Base-by-base conservation (phyloP, 192 early-diverging fungal genomes). In the Allomyces macrogynus region DNA sequence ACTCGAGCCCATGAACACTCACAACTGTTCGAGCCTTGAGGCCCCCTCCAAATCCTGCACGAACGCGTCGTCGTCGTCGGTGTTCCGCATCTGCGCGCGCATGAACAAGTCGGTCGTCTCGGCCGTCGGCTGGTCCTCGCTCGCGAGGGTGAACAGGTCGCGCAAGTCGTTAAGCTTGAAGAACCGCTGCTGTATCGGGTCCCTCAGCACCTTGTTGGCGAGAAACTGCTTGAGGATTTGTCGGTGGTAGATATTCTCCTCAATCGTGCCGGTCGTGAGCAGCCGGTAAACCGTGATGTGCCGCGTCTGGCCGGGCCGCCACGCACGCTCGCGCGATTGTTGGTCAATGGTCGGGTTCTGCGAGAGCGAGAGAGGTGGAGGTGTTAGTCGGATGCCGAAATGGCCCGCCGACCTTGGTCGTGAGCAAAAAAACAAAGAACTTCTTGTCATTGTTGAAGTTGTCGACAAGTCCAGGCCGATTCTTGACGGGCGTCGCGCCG, bases 141-240 rank as follows among this genome's bases (percentile, higher is more conserved):
- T 70, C 12, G 76, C 81, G 16, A 94, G 78, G 4, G 84, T 84
- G 66, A 99, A 99, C 64, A 99, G 67, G 71, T 95, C 91, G 20
- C 84, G 77, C 71, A 97, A 65, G 64, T 86, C 85, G 63, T 89
- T 83, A 44, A 83, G 75, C 69, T 95, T 88, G 70, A 95, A 95
- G 70, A 95, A 95, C 27, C 91, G 81, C 70, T 82, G 76, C 70
- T 93, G 90, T 65, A 81, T 82, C 10, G 93, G 90, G 63, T 96
- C 92, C 40, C 86, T 85, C 62, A 97, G 74, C 27, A 98, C 89
- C 72, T 95, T 95, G 79, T 92, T 91, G n/a, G 91, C 88, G 72
- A 99, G 65, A 68, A 93, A 92, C 76, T 93, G 90, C 68, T 99
- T 99, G 74, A 91, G 95, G 57, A 99, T 95, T 72, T 99, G 95